Conservation (phyloP, 1,284 basidiomycete genomes). For the Malassezia yamatoensis region DNA sequence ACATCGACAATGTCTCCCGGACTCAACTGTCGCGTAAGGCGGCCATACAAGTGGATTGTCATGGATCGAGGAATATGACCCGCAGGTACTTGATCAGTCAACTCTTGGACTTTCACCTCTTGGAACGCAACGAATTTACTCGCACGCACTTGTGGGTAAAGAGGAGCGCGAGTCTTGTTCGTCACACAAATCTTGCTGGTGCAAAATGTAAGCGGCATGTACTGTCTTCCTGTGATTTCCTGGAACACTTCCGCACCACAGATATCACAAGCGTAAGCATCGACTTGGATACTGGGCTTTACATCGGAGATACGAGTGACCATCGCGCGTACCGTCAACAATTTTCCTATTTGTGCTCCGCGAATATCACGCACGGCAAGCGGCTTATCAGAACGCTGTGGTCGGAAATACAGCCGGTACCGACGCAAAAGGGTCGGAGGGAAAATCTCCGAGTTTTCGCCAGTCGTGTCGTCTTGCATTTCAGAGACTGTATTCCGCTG, state of each 20-base stretch:
- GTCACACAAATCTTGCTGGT: constrained; percentile 60
- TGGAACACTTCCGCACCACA: constrained; percentile 98
- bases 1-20: constrained; percentile 92
- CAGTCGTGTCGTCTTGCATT: constrained; percentile 44
- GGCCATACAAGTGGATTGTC: constrained; percentile 87
- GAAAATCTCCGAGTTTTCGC: constrained; percentile 29
- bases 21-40: constrained; percentile 77
- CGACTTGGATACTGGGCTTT: constrained; percentile 90
- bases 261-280: constrained; percentile 95
- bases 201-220: constrained; percentile 78
- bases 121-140: constrained; percentile 97
- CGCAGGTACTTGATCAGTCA: constrained; percentile 99
- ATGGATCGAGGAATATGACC: constrained; percentile 97
- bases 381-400: constrained; percentile 52
- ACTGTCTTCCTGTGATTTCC: constrained; percentile 85
- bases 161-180: constrained; percentile 76
- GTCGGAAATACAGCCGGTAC: constrained; percentile 91
- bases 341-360: constrained; percentile 71
- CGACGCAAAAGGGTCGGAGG: constrained; percentile 80
- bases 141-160: constrained; percentile 96
- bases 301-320: constrained; percentile 98
- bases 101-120: constrained; percentile 97
- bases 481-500: constrained; percentile 68
- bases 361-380: constrained; percentile 86
- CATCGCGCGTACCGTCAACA: constrained; percentile 93